Evolutionary conservation across 768 basidiomycete genomes (phyloP).

Genomic region (Coprinopsis marcescibilis): DNA sequence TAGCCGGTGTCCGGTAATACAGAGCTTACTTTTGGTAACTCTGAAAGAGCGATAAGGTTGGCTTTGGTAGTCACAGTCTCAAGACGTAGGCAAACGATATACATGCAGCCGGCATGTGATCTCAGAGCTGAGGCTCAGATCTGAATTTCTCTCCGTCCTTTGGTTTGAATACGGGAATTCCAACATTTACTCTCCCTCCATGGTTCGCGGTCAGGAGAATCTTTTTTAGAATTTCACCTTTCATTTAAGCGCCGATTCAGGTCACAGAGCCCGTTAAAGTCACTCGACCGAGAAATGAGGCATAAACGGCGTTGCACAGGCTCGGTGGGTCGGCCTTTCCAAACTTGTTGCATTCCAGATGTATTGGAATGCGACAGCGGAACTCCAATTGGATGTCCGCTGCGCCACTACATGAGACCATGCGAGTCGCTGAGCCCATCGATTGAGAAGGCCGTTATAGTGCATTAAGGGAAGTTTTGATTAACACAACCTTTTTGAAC

Average conservation of each 20-base stretch:
- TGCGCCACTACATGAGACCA: constrained; percentile 2
- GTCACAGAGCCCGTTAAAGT: not conserved
- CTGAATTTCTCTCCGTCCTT: not conserved
- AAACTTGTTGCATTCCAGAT: not conserved
- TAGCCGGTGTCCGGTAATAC: constrained; percentile 6
- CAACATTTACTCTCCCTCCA: not conserved
- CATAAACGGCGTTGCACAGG: not conserved
- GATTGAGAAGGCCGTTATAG: not conserved
- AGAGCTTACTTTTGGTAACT: constrained; percentile 4
- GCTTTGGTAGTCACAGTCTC: not conserved
- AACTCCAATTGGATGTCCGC: not conserved
- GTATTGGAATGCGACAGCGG: not conserved
- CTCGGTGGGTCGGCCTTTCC: not conserved
- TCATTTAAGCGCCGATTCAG: constrained; percentile 1
- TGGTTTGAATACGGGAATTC: not conserved
- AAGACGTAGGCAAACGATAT: not conserved
- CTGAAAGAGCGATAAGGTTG: constrained; percentile 4
- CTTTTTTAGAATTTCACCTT: constrained; percentile 4
- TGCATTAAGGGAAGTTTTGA: not conserved
- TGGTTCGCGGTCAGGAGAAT: constrained; percentile 6
- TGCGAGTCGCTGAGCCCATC: not conserved
- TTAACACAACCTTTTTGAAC: not conserved
- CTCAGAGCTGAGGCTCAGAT: not conserved
- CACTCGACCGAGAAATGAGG: not conserved
- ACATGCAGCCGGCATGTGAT: too few relatives aligned